A percentile compares a stretch with the other conserved stretches of the same genome.
Conservation (phyloP, 768 basidiomycete genomes). For the Kwoniella sp. region DNA sequence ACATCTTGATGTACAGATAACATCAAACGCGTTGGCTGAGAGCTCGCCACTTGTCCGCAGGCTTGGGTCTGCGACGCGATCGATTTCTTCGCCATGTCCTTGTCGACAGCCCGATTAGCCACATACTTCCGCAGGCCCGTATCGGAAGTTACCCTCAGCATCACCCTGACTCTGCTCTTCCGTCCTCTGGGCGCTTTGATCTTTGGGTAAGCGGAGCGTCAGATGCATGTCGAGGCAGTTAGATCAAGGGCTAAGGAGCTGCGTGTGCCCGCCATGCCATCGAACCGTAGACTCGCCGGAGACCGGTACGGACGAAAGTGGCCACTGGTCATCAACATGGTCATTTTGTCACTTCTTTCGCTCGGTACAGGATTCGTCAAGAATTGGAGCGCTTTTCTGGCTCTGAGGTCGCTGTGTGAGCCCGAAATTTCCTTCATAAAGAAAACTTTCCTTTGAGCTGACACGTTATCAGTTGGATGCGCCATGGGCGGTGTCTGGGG, state of each 20-base stretch:
- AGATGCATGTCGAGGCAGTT: too few relatives aligned
- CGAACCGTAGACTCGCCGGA: not conserved
- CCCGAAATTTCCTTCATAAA: too few relatives aligned
- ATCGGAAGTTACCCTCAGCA: constrained; percentile 49
- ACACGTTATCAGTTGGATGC: not conserved
- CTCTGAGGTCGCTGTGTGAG: constrained; percentile 61
- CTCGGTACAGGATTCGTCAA: constrained; percentile 76
- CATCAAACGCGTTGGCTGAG: too few relatives aligned
- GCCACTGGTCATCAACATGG: constrained; percentile 60
- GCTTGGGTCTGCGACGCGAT: constrained; percentile 33
- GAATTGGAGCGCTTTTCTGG: constrained; percentile 74
- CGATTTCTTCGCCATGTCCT: constrained; percentile 30
- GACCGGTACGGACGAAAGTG: constrained; percentile 66
- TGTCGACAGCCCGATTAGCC: constrained; percentile 19
- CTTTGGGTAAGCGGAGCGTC: constrained; percentile 69
- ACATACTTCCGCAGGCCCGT: constrained; percentile 20
- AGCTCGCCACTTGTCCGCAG: too few relatives aligned
- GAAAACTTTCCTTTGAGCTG: too few relatives aligned
- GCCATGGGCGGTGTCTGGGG: constrained; percentile 6
- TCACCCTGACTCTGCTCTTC: constrained; percentile 86
- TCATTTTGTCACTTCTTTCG: constrained; percentile 60
- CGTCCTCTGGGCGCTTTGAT: constrained; percentile 67
- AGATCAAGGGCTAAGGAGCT: too few relatives aligned
- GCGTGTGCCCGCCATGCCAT: too few relatives aligned
- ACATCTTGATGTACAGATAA: not conserved